Base-by-base conservation (phyloP, 148 eudicot genomes). In the Pouteria glomerata region DNA sequence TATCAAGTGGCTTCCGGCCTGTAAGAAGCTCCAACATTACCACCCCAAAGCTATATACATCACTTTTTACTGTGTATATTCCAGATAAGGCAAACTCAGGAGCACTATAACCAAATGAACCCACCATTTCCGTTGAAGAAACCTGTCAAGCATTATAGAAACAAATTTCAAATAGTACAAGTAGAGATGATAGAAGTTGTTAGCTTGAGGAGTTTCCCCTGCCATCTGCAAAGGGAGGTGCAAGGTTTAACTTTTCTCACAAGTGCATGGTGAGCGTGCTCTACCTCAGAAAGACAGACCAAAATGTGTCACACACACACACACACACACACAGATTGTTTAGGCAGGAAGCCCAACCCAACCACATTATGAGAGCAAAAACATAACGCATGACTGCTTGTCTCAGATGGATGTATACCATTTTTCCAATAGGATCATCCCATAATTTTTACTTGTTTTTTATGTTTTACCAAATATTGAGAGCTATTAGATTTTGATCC, bases 1-100 rank as follows among this genome's bases (percentile, higher is more conserved):
- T 95, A 82, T 95, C 99, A 31, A 95, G 83, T 41, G 99, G 99
- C 83, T 92, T 95, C 66, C 99, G 86, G 66, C 96, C 99, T 0
- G 96, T 95, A 76, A 95, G 82, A 66, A 95, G 90, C 92, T 95
- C 99, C 84, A 95, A 75, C 99, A 92, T 95, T 75, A 95, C 97
- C 62, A 95, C 97, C 34, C 97, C 99, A 76, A 95, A 95, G 83
- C 99, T 95, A 84, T 95, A 92, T 26, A 95, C 97, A 51, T 95
- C 97, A 65, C 99, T 95, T 83, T 95, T 95, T 47, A 89, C 89
- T 19, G 97, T 95, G 82, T 95, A 95, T 73, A 92, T 81, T 72
- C 97, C 99, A 69, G 97, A 95, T 76, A 95, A 81, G 75, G 96
- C 94, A 81, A 92, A 95, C 76, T 95, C 99, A 24, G 99, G 99